Evolutionary conservation across 1,284 basidiomycete species (phyloP).

Genomic region (Leccinum subrobustum): DNA sequence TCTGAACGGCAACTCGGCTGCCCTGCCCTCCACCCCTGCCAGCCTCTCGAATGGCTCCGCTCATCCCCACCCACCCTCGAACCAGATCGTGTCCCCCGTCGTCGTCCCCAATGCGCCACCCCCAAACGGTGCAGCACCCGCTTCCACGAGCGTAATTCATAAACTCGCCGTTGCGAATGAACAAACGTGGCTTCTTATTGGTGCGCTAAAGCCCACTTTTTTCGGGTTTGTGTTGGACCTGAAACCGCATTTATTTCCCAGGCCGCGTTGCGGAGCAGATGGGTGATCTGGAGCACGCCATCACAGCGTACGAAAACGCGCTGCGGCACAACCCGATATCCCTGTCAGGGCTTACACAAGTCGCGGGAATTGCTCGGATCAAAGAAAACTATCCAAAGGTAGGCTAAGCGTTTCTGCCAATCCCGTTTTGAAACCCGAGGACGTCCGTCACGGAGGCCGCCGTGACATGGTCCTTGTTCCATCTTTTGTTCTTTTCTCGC

Average conservation of each 20-base stretch:
- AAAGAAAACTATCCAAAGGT: slow-evolving; percentile 86
- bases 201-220: slow-evolving; percentile 42
- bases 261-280: slow-evolving; percentile 90
- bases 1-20: slow-evolving; percentile 47
- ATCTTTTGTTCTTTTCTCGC: slow-evolving; percentile 22
- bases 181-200: slow-evolving; percentile 90
- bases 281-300: slow-evolving; percentile 86
- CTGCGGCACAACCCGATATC: slow-evolving; percentile 90
- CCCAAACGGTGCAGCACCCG: slow-evolving; percentile 42
- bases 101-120: slow-evolving; percentile 40
- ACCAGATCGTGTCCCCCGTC: slow-evolving; percentile 49
- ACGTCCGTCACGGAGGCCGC: slow-evolving; percentile 40
- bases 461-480: slow-evolving; percentile 31
- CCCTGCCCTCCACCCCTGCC: slow-evolving; percentile 40
- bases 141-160: slow-evolving; percentile 52
- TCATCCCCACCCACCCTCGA: slow-evolving; percentile 31
- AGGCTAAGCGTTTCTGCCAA: slow-evolving; percentile 34
- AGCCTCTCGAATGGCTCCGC: slow-evolving; percentile 43
- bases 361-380: slow-evolving; percentile 88
- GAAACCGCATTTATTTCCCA: slow-evolving; percentile 36
- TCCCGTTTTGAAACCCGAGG: slow-evolving; percentile 35
- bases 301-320: slow-evolving; percentile 88
- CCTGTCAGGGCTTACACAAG: slow-evolving; percentile 84
- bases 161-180: slow-evolving; percentile 85
- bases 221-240: not conserved